phyloP scores from a whole-genome alignment of 1,284 basidiomycete genomes.

The Ceratobasidium sp. region DNA sequence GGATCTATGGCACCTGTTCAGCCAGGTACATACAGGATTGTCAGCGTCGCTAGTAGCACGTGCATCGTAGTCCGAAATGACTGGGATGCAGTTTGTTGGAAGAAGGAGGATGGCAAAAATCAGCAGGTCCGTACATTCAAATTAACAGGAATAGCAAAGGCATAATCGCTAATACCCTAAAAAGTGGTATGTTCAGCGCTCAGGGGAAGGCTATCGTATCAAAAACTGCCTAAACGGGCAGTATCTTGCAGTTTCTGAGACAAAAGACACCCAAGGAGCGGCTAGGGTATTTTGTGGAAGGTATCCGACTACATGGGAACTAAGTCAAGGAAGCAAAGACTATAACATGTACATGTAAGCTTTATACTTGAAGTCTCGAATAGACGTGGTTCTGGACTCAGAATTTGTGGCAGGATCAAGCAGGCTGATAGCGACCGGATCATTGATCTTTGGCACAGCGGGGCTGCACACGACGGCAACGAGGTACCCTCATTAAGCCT shows the following conservation, averaged over 20 bases:
- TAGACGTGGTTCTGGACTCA: neutral
- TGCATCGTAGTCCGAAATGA: constrained; percentile 32
- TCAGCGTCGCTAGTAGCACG: too few species aligned
- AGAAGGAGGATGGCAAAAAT: neutral
- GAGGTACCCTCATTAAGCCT: neutral
- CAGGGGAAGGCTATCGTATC: constrained; percentile 13
- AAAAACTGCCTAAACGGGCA: constrained; percentile 3
- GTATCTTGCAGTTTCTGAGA: neutral
- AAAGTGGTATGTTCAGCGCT: constrained; percentile 23
- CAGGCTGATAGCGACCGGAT: neutral
- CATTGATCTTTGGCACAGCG: neutral
- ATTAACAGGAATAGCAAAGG: neutral
- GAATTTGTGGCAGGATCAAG: neutral
- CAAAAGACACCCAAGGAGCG: neutral
- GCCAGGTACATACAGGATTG: too few species aligned
- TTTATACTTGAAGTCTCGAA: neutral
- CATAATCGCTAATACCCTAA: neutral
- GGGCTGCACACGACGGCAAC: neutral
- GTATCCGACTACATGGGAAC: constrained; percentile 25
- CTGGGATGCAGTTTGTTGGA: neutral
- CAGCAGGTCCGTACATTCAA: too few species aligned
- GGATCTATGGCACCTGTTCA: too few species aligned
- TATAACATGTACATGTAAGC: constrained; percentile 16
- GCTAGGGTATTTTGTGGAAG: neutral
- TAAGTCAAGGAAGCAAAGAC: neutral